A percentile compares a stretch with the other conserved stretches of the same genome.
Conservation (phyloP, 1,284 basidiomycete species). For the Tetrapyrgos nigripes region DNA sequence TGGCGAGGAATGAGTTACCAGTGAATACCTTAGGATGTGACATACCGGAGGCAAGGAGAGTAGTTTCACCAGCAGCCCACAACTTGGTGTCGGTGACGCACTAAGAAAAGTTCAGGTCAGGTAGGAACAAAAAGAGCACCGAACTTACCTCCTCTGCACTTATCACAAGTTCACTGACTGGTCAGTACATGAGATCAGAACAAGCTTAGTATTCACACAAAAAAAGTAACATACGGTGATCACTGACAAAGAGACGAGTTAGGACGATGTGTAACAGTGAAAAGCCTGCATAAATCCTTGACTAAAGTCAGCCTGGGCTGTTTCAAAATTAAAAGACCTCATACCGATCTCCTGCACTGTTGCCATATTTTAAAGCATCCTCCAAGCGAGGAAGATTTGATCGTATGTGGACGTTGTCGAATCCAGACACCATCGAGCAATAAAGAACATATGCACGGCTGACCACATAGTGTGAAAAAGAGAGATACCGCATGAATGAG, state of each 20-base stretch:
- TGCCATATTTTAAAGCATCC: conserved; percentile 67
- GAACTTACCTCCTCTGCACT: conserved; percentile 64
- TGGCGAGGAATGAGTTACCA: conserved; percentile 25
- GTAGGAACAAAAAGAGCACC: background rate
- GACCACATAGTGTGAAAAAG: conserved; percentile 12
- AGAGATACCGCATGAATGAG: too few relatives aligned
- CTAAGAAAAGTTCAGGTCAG: conserved; percentile 35
- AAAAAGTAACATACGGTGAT: conserved; percentile 55
- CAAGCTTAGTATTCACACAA: conserved; percentile 1
- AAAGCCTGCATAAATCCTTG: conserved; percentile 65
- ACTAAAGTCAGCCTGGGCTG: background rate
- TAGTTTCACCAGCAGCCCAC: conserved; percentile 61
- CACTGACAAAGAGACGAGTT: conserved; percentile 64
- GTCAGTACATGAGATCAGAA: background rate
- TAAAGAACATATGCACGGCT: conserved; percentile 69
- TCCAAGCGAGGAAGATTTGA: conserved; percentile 66
- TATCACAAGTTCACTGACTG: conserved; percentile 65
- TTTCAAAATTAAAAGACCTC: conserved; percentile 12
- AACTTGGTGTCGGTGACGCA: conserved; percentile 60
- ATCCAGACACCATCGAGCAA: conserved; percentile 68
- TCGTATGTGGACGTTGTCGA: conserved; percentile 68
- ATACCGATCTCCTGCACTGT: conserved; percentile 71
- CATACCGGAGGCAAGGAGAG: conserved; percentile 60
- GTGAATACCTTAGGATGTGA: background rate
- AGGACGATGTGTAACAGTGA: conserved; percentile 59